Percentiles rank a stretch among this genome's conserved stretches.
These are phyloP conservation scores for Mortierella polycephala DNA, from an alignment of 371 early-diverging fungal species.

Conservation along the genomic window DNA sequence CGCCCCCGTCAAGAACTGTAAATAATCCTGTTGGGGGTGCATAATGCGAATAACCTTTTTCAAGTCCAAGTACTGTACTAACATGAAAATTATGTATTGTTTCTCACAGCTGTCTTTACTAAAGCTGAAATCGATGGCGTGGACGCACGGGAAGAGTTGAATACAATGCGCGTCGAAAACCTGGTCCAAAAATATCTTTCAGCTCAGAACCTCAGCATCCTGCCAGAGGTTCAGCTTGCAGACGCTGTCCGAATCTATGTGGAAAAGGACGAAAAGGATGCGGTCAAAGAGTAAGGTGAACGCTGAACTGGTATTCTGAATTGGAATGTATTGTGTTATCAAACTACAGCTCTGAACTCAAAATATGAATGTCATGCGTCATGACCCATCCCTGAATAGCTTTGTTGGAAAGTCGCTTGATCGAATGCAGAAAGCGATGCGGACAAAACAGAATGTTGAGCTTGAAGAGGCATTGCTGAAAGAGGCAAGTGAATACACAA, in stretches of 20 bases:
- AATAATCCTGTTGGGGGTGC: neutral
- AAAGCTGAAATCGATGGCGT: constrained; percentile 24
- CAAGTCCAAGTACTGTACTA: too few species aligned
- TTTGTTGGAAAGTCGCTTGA: constrained; percentile 35
- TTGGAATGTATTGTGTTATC: too few species aligned
- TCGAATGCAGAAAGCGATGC: constrained; percentile 48
- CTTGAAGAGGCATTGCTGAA: constrained; percentile 41
- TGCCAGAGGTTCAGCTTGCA: constrained; percentile 83
- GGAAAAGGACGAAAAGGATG: constrained; percentile 90
- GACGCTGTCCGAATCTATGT: constrained; percentile 85
- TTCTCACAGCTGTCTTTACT: neutral
- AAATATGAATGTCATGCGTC: too few species aligned
- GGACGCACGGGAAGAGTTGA: constrained; percentile 61
- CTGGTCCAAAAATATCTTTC: constrained; percentile 79
- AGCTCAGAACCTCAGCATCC: constrained; percentile 71
- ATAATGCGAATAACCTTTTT: neutral
- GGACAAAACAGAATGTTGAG: constrained; percentile 49
- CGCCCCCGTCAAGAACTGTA: constrained; percentile 11
- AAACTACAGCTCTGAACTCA: too few species aligned
- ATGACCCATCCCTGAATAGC: constrained; percentile 1
- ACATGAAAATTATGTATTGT: neutral
- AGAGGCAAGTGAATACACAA: constrained; percentile 13
- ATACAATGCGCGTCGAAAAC: constrained; percentile 78
- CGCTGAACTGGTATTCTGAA: neutral
- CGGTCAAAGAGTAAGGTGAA: constrained; percentile 65